phyloP scores from a whole-genome alignment of 345 rosid genomes.

The Eucalyptus fibrosa region DNA sequence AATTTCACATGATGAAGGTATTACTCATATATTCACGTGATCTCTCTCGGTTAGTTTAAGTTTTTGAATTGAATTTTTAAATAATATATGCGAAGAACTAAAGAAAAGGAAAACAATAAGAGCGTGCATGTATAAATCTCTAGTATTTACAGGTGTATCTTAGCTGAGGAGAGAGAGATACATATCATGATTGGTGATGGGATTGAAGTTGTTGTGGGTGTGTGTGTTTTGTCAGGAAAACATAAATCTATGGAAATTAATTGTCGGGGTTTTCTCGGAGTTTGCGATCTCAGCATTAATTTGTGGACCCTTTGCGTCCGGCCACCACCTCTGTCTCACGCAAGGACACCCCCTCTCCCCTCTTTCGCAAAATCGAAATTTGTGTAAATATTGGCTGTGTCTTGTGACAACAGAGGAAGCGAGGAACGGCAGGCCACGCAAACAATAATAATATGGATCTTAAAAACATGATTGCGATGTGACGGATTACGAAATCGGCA shows the following conservation, averaged over 20 bases:
- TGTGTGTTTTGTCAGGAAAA: neutral
- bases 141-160: neutral
- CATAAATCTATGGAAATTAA: neutral
- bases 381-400: neutral
- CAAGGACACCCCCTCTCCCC: neutral
- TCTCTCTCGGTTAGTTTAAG: rapidly evolving
- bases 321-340: neutral
- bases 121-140: neutral
- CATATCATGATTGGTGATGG: neutral
- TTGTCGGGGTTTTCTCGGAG: neutral
- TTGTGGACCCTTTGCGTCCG: neutral
- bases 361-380: neutral
- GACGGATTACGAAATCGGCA: neutral
- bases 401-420: neutral
- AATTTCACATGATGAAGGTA: neutral
- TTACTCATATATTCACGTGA: no score
- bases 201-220: neutral
- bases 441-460: neutral
- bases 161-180: neutral
- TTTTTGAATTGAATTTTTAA: neutral
- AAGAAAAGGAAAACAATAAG: neutral
- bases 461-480: neutral
- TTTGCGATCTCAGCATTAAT: neutral
- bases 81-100: rapidly evolving
- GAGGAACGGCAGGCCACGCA: neutral